Evolutionary conservation across 768 basidiomycete species (phyloP), one percentile per base, ranked within the genome.

Genomic region (Zangia roseola): DNA sequence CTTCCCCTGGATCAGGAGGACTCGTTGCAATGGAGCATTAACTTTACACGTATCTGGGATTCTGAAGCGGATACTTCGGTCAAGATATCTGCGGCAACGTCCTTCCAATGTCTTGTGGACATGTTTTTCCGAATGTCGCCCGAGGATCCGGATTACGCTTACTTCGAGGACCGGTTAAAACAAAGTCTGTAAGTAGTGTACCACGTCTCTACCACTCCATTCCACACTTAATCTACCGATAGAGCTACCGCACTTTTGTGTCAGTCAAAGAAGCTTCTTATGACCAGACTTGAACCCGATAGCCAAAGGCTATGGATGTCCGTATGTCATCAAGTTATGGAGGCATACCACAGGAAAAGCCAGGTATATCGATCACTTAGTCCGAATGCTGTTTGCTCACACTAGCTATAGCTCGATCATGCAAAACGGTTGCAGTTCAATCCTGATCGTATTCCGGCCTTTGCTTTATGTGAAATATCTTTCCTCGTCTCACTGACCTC

Each of bases 401-500:
- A 34, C 21, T 40, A 49, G 25, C 2, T 26, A 33, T 50, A 81
- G 79, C 55, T 61, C 24, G 68, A 72, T 17, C 72, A 77, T 43
- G 72, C 78, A 23, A 76, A 70, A 55, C 68, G 71, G 0, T 64
- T 87, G 37, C 85, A 83, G 53, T 60, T 72, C 8, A 73, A 78
- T 47, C 59, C 74, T 6, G 70, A 69, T 8, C 84, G 86, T 30
- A 67, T 81, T 3, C 75, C 85, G 2, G 81, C 84, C 3, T 81
- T 92, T 56, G 77, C 78, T 1, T 61, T 91, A 10, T 75, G 79
- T 2, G 90, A 92, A 64, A 83, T 91, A 33, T 80, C 86, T 0
- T 82, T 88, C 55, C 73, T 89, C 6, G 81, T 87, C 12, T 77
- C 83, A 1, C 68, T 93, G 43, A 82, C 86, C 3, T 88, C 89